A percentile compares a stretch with the other conserved stretches of the same genome.
Conservation (phyloP, 2,329 filamentous ascomycete genomes). For the Endoconidiophora laricicola region DNA sequence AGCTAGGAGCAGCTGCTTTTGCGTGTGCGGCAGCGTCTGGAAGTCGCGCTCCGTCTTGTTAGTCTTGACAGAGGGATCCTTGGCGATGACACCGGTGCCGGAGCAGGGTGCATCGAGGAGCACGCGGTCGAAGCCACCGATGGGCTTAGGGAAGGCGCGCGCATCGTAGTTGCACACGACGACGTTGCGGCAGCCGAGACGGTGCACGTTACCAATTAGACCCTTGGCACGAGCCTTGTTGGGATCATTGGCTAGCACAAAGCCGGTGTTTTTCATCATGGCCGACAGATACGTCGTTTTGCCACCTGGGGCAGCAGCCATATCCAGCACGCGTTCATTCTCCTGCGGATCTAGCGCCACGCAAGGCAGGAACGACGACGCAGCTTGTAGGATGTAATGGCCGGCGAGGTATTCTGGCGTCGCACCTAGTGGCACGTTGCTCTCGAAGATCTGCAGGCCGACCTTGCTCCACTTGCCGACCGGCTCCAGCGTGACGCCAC, state of each 20-base stretch:
- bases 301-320: slow-evolving; percentile 89
- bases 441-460: slow-evolving; percentile 90
- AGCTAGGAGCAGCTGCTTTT: slow-evolving; percentile 83
- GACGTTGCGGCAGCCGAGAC: slow-evolving; percentile 81
- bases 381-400: slow-evolving; percentile 94
- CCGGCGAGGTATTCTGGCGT: slow-evolving; percentile 95
- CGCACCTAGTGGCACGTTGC: slow-evolving; percentile 67
- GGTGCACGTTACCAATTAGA: slow-evolving; percentile 95
- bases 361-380: slow-evolving; percentile 89
- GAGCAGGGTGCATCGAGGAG: slow-evolving; percentile 90
- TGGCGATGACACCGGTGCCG: slow-evolving; percentile 91
- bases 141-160: slow-evolving; percentile 79
- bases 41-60: slow-evolving; percentile 97
- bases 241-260: slow-evolving; percentile 90
- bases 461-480: slow-evolving; percentile 99
- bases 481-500: slow-evolving; percentile 87
- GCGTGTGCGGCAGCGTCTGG: slow-evolving; percentile 76
- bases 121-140: slow-evolving; percentile 91
- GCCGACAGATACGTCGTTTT: slow-evolving; percentile 96
- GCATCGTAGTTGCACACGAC: slow-evolving; percentile 94
- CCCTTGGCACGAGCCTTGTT: slow-evolving; percentile 88
- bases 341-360: slow-evolving; percentile 95
- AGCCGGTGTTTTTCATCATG: slow-evolving; percentile 89
- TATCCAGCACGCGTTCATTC: slow-evolving; percentile 76
- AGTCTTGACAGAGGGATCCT: slow-evolving; percentile 92